Percentiles rank a stretch among this genome's conserved stretches.
Conservation (phyloP, 495 filamentous ascomycete species). For the Xylaria nigripes region DNA sequence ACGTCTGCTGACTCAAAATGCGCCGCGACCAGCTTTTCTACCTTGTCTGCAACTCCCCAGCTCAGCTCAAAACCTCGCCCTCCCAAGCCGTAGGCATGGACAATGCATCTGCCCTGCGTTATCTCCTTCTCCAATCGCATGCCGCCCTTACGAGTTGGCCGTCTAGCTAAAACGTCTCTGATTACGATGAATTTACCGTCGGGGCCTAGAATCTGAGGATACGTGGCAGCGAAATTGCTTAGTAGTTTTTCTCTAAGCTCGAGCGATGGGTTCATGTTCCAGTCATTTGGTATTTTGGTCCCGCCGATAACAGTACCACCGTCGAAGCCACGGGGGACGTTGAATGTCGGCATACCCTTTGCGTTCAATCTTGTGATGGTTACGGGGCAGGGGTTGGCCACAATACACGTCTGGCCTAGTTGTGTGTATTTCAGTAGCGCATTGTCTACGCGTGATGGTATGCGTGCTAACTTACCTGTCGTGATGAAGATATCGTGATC, state of each 20-base stretch:
- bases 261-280: conserved; percentile 40
- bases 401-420: conserved; percentile 39
- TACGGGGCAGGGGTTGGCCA: conserved; percentile 30
- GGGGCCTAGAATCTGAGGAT: conserved; percentile 29
- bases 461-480: conserved; percentile 30
- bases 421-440: not conserved
- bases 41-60: conserved; percentile 40
- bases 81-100: conserved; percentile 58
- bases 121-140: conserved; percentile 37
- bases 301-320: conserved; percentile 58
- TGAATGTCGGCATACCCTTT: conserved; percentile 52
- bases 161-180: conserved; percentile 37
- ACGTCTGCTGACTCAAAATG: conserved; percentile 12
- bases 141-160: conserved; percentile 36
- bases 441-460: not conserved
- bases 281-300: conserved; percentile 52
- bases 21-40: conserved; percentile 24
- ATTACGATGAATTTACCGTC: conserved; percentile 30
- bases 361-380: conserved; percentile 54
- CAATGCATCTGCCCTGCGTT: conserved; percentile 30
- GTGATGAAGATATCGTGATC: conserved; percentile 49
- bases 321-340: conserved; percentile 49
- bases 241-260: conserved; percentile 44
- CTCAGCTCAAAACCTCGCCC: conserved; percentile 50
- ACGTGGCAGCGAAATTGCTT: conserved; percentile 28